Conservation (phyloP, 306 rosid species). For the Ormosia semicastrata region DNA sequence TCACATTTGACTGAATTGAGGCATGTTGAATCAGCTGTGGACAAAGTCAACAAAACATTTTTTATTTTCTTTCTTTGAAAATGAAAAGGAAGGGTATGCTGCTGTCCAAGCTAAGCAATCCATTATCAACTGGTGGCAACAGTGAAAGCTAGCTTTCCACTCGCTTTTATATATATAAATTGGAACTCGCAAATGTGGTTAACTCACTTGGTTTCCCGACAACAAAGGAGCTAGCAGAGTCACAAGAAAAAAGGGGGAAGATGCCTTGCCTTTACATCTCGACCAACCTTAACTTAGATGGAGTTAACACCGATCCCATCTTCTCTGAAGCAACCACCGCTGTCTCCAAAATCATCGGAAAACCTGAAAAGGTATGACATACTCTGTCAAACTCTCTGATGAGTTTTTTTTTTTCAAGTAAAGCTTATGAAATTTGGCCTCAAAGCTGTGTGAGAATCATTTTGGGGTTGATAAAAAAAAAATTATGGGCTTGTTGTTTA, state of each 20-base stretch:
- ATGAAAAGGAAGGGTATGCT: background rate
- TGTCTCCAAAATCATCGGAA: slow-evolving; percentile 63
- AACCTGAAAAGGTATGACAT: slow-evolving; percentile 53
- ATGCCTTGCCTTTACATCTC: slow-evolving; percentile 90
- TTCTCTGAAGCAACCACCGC: slow-evolving; percentile 62
- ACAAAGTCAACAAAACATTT: background rate
- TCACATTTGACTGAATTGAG: background rate
- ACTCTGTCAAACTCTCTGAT: background rate
- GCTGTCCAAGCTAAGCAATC: background rate
- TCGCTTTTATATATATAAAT: background rate
- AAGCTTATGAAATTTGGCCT: background rate
- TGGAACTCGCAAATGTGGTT: background rate
- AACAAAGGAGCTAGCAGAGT: background rate
- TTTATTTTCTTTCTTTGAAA: background rate
- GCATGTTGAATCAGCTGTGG: background rate
- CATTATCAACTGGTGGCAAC: background rate
- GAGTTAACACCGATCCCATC: slow-evolving; percentile 62
- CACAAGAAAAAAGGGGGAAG: background rate
- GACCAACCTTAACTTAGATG: slow-evolving; percentile 71
- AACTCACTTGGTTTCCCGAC: background rate
- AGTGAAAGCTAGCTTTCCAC: background rate
- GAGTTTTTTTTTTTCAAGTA: background rate
- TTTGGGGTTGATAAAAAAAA: background rate
- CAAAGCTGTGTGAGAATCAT: background rate
- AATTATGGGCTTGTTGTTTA: background rate